phyloP scores from a whole-genome alignment of 768 basidiomycete genomes.

The Amanita rubescens region DNA sequence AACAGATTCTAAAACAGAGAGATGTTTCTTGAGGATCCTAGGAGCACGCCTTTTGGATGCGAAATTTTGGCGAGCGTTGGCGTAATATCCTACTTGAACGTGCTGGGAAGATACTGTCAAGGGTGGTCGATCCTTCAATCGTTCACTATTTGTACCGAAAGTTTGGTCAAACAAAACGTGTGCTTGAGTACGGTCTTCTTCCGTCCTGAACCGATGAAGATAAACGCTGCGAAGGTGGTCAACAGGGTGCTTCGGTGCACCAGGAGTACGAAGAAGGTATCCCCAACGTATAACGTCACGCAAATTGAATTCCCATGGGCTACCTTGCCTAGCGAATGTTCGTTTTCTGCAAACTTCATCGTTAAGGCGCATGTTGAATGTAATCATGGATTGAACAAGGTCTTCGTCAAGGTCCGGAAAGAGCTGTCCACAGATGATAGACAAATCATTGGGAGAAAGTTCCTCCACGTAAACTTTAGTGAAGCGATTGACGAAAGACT shows the following conservation, averaged over 20 bases:
- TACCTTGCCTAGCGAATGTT: constrained; percentile 69
- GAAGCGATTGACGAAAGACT: constrained; percentile 96
- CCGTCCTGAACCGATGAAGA: constrained; percentile 76
- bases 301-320: constrained; percentile 98
- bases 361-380: constrained; percentile 68
- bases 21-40: constrained; percentile 53
- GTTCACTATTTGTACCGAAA: constrained; percentile 28
- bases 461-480: constrained; percentile 96
- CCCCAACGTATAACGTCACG: constrained; percentile 93
- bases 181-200: constrained; percentile 54
- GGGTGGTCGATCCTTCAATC: constrained; percentile 21
- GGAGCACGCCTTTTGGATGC: constrained; percentile 31
- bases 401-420: constrained; percentile 53
- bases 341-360: constrained; percentile 56
- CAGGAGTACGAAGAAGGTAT: constrained; percentile 35
- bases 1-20: constrained; percentile 66
- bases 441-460: constrained; percentile 68
- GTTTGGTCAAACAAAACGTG: constrained; percentile 44
- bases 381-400: constrained; percentile 66
- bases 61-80: constrained; percentile 28
- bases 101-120: constrained; percentile 38
- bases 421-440: constrained; percentile 67
- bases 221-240: constrained; percentile 70
- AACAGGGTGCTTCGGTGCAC: constrained; percentile 38
- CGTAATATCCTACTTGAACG: constrained; percentile 64